A percentile compares a stretch with the other conserved stretches of the same genome.
Evolutionary conservation across 306 rosid species (phyloP).

Genomic region (Glycine soja): DNA sequence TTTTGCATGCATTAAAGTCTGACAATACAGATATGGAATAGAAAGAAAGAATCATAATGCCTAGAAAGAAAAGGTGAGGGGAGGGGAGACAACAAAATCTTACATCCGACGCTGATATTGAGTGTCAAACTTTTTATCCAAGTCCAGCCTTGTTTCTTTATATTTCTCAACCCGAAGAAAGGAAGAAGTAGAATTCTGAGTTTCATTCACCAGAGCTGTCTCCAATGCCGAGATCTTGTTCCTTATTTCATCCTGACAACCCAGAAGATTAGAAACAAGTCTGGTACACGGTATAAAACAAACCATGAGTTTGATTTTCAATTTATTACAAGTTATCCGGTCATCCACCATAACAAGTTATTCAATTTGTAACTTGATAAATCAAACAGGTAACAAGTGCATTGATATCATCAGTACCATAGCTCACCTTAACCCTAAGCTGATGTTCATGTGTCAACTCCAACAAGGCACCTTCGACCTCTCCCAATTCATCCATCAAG

Average conservation of each 20-base stretch:
- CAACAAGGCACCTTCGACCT: conserved; percentile 70
- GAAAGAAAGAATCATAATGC: conserved; percentile 28
- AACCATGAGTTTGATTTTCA: conserved; percentile 25
- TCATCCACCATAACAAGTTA: conserved; percentile 31
- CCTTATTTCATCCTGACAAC: conserved; percentile 81
- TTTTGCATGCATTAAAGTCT: conserved; percentile 32
- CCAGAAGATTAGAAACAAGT: conserved; percentile 38
- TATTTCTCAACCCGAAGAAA: conserved; percentile 68
- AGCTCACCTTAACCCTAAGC: conserved; percentile 66
- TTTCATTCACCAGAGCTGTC: conserved; percentile 62
- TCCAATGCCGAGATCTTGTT: conserved; percentile 69
- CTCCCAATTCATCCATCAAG: conserved; percentile 71
- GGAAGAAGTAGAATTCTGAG: conserved; percentile 64
- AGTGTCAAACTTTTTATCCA: conserved; percentile 77
- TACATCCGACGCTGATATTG: conserved; percentile 87
- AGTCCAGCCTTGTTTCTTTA: conserved; percentile 78
- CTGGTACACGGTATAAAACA: conserved; percentile 26
- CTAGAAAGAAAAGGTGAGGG: not conserved
- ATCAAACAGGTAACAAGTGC: conserved; percentile 13
- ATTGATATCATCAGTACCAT: conserved; percentile 11
- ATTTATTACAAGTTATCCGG: conserved; percentile 2
- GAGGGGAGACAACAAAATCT: conserved; percentile 44
- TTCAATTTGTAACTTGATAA: conserved; percentile 7
- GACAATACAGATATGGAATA: not conserved
- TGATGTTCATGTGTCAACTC: conserved; percentile 74